Evolutionary conservation across 306 rosid genomes (phyloP).

Genomic region (Cyamopsis tetragonoloba): DNA sequence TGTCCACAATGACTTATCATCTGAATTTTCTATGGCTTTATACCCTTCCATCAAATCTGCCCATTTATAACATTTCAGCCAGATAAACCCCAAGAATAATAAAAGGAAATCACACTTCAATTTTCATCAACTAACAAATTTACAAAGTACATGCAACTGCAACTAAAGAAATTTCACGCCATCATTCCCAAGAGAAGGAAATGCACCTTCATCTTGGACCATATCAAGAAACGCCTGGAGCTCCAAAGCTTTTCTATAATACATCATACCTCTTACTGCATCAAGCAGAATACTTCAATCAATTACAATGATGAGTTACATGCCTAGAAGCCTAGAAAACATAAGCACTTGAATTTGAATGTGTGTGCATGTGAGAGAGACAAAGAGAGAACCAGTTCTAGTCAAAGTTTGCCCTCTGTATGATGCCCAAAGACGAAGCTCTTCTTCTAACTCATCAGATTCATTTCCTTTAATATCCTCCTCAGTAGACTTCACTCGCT

Average conservation of each 20-base stretch:
- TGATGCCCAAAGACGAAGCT: conserved; percentile 97
- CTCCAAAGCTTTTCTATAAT: conserved; percentile 93
- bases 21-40: conserved; percentile 82
- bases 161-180: background rate
- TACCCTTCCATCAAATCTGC: conserved; percentile 95
- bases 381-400: conserved; percentile 59
- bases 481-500: conserved; percentile 54
- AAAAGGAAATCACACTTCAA: background rate
- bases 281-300: conserved; percentile 15
- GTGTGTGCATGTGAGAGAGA: background rate
- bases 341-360: background rate
- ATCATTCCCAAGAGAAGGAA: conserved; percentile 15
- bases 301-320: background rate
- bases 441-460: conserved; percentile 62
- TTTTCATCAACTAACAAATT: background rate
- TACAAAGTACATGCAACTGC: background rate
- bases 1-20: conserved; percentile 80
- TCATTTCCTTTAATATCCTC: conserved; percentile 71
- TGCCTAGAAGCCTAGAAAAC: too few species aligned
- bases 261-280: conserved; percentile 98
- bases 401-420: conserved; percentile 98
- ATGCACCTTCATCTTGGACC: conserved; percentile 80
- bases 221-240: conserved; percentile 98
- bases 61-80: conserved; percentile 22
- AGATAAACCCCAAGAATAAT: background rate